A percentile compares a stretch with the other conserved stretches of the same genome.
These are phyloP conservation scores for Penicillium sp. DNA, from an alignment of 2,329 filamentous ascomycete species.

Conservation along the genomic window DNA sequence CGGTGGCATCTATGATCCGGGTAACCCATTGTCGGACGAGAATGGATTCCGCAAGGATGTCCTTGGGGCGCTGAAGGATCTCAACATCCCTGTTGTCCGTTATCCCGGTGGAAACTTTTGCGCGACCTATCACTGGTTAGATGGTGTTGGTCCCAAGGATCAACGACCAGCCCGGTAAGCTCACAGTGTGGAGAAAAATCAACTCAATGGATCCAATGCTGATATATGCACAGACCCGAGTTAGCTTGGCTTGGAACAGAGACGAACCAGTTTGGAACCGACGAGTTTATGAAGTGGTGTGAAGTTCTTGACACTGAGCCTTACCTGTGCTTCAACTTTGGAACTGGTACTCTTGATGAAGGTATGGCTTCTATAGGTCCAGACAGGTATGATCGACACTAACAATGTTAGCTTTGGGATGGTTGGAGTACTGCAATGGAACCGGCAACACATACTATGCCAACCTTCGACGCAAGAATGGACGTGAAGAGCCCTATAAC, in stretches of 20 bases:
- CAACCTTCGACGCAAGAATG: conserved; percentile 74
- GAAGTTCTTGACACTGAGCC: conserved; percentile 71
- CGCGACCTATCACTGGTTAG: conserved; percentile 82
- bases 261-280: conserved; percentile 77
- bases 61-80: conserved; percentile 68
- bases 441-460: conserved; percentile 77
- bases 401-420: conserved; percentile 58
- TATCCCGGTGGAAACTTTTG: conserved; percentile 85
- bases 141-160: conserved; percentile 74
- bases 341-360: conserved; percentile 65
- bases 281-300: conserved; percentile 85
- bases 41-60: conserved; percentile 80
- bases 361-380: conserved; percentile 33
- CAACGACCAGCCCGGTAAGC: conserved; percentile 59
- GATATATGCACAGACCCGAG: conserved; percentile 57
- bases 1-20: conserved; percentile 79
- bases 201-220: background rate
- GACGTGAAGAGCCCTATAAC: conserved; percentile 73
- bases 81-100: conserved; percentile 73
- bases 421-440: conserved; percentile 86
- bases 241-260: conserved; percentile 78
- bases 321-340: conserved; percentile 78
- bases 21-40: conserved; percentile 69
- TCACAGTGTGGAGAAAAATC: background rate
- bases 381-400: background rate